A percentile compares a stretch with the other conserved stretches of the same genome.
Evolutionary conservation across 148 eudicot genomes (phyloP).

Genomic region (Camellia japonica): DNA sequence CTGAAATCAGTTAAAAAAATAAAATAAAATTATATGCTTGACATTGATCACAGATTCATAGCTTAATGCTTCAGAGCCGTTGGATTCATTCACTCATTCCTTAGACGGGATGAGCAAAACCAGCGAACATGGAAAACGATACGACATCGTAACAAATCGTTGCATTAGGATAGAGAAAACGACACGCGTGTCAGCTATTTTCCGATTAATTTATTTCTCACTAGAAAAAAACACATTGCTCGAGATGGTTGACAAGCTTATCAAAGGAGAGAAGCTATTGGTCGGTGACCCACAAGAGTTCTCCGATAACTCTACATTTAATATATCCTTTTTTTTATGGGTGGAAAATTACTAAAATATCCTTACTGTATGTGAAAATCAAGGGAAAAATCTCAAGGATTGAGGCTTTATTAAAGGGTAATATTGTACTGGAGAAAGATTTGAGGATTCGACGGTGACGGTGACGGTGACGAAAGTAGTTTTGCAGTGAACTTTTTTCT

Average conservation of each 20-base stretch:
- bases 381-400: neutral
- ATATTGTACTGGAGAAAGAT: neutral
- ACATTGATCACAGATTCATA: neutral
- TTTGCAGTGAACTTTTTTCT: neutral
- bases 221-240: neutral
- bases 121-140: neutral
- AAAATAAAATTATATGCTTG: no score
- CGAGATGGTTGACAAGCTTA: neutral
- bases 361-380: neutral
- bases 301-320: neutral
- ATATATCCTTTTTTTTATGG: neutral
- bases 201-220: neutral
- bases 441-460: neutral
- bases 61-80: neutral
- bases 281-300: neutral
- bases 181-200: neutral
- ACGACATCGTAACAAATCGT: neutral
- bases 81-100: neutral
- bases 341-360: neutral
- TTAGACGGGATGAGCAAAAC: neutral
- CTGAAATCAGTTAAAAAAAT: conserved; percentile 29
- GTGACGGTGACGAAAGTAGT: neutral
- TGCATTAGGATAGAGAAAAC: neutral
- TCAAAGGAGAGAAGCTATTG: conserved; percentile 6
- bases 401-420: neutral